These are phyloP conservation scores for Jamesozyma spencerorum DNA, from an alignment of 805 yeast species.

Conservation along the genomic window DNA sequence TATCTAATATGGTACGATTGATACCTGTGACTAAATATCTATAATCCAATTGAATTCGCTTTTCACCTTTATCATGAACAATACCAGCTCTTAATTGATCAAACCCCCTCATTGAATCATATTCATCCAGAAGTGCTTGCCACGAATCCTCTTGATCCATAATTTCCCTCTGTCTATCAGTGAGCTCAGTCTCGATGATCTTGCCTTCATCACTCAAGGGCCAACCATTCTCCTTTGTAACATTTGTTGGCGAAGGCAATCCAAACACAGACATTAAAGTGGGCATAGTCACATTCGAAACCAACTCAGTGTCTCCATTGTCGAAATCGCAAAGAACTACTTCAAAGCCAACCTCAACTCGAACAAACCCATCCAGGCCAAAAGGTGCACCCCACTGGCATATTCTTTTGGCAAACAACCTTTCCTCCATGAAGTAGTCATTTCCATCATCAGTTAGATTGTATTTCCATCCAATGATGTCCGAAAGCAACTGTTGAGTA, in stretches of 20 bases:
- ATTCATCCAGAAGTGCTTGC: constrained; percentile 13
- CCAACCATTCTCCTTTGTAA: constrained; percentile 24
- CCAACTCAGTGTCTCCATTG: constrained; percentile 37
- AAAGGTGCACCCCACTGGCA: constrained; percentile 46
- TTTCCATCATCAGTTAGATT: constrained; percentile 14
- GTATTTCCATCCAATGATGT: constrained; percentile 15
- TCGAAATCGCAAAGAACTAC: constrained; percentile 50
- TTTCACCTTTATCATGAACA: constrained; percentile 40
- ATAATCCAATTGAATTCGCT: constrained; percentile 42
- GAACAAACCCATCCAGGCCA: constrained; percentile 49
- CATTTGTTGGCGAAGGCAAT: constrained; percentile 30
- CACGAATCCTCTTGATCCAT: constrained; percentile 20
- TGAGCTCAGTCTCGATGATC: constrained; percentile 14
- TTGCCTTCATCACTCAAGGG: constrained; percentile 21
- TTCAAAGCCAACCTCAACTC: constrained; percentile 56
- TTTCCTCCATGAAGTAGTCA: constrained; percentile 30
- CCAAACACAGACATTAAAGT: constrained; percentile 32
- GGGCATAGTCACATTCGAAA: constrained; percentile 37
- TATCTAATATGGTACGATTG: constrained; percentile 39
- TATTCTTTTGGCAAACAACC: constrained; percentile 39
- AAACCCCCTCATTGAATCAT: constrained; percentile 31
- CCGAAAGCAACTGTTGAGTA: constrained; percentile 38
- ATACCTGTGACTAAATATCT: constrained; percentile 45
- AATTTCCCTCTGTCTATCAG: constrained; percentile 16
- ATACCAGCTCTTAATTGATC: constrained; percentile 42